Evolutionary conservation across 345 rosid genomes (phyloP).

Genomic region (Gossypium herbaceum): DNA sequence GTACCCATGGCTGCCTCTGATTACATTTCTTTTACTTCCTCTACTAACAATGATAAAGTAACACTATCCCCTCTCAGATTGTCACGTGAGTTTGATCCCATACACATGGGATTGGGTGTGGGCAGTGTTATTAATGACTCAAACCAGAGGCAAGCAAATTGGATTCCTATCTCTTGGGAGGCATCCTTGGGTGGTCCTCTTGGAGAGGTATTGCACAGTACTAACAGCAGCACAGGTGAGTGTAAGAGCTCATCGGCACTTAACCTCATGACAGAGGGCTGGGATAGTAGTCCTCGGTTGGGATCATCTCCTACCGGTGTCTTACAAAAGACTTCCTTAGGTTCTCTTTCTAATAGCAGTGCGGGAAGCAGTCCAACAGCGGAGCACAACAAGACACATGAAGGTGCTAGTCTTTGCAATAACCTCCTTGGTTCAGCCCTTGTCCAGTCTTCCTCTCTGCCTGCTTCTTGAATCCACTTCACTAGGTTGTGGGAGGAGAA

Average conservation of each 20-base stretch:
- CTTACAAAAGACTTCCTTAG: slow-evolving; percentile 63
- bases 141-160: slow-evolving; percentile 42
- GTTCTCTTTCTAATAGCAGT: slow-evolving; percentile 75
- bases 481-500: background rate
- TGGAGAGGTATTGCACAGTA: slow-evolving; percentile 58
- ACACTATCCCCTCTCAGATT: slow-evolving; percentile 44
- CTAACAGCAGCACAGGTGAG: slow-evolving; percentile 32
- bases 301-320: slow-evolving; percentile 78
- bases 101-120: slow-evolving; percentile 53
- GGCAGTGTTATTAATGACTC: slow-evolving; percentile 32
- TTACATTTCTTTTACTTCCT: slow-evolving; percentile 46
- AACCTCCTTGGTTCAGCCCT: slow-evolving; percentile 26
- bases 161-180: slow-evolving; percentile 61
- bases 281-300: slow-evolving; percentile 48
- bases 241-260: slow-evolving; percentile 43
- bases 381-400: slow-evolving; percentile 31
- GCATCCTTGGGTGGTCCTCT: slow-evolving; percentile 69
- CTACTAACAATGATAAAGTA: slow-evolving; percentile 41
- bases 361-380: slow-evolving; percentile 73
- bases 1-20: slow-evolving; percentile 46
- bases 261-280: slow-evolving; percentile 46
- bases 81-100: slow-evolving; percentile 38
- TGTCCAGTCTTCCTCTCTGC: slow-evolving; percentile 28
- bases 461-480: slow-evolving; percentile 15
- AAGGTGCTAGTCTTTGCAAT: slow-evolving; percentile 28